phyloP scores from a whole-genome alignment of 176 grass and related monocot species.

The Sorghum bicolor region Sorghum_bicolor_NCBIv3 NC_012870.2:6966501-6967000 shows the following conservation, averaged over 20 bases:
- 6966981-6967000: conserved; percentile 84
- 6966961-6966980: conserved; percentile 25
- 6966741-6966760: conserved; percentile 93
- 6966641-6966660: neutral
- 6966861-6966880: conserved; percentile 72
- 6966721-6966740: conserved; percentile 72
- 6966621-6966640: neutral
- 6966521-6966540: neutral
- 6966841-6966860: conserved; percentile 79
- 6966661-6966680: neutral
- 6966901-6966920: neutral
- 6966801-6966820: conserved; percentile 72
- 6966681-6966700: conserved; percentile 4
- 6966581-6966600: neutral
- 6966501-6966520: neutral
- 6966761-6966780: conserved; percentile 85
- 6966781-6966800: conserved; percentile 75
- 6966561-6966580: neutral
- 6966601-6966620: neutral
- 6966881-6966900: conserved; percentile 40
- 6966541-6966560: neutral
- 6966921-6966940: neutral
- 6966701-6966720: conserved; percentile 77
- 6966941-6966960: conserved; percentile 11
- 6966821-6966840: conserved; percentile 67